Evolutionary conservation across 1,284 basidiomycete genomes (phyloP), one percentile per base, ranked within the genome.

Genomic region (Pseudozyma thailandica): DNA sequence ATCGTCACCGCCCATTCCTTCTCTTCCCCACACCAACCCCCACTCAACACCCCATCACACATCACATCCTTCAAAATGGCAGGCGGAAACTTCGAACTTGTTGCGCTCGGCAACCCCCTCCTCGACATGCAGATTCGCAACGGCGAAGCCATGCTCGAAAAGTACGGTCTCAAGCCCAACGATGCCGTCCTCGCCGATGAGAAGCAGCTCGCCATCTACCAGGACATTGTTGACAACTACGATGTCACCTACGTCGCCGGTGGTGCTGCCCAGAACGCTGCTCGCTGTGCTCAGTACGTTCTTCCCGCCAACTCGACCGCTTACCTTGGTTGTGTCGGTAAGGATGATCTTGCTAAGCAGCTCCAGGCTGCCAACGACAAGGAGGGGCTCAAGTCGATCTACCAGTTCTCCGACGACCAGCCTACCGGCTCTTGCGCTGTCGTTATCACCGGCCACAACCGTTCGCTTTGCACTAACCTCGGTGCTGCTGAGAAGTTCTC

Each of bases 341-440:
- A 93, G 63, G 96, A 99, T 79, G 88, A 90, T 43, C 89, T 98
- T 50, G 92, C 93, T 23, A 87, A 93, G 71, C 93, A 96, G 81
- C 89, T 98, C 65, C 90, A 91, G 77, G 88, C 87, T n/a, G 96
- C 93, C 61, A 98, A 99, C 88, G 88, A 90, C 84, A 90, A 91
- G 60, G 96, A 98, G 84, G 94, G 94, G 8, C 88, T 99, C 65
- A 86, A 90, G 66, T 88, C 93, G 74, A 90, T 91, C 15, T 99
- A 98, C 86, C 90, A 91, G 83, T 92, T 98, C 78, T 90, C 90
- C 84, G 86, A 90, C 55, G 92, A 89, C 59, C 88, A 90, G 83
- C 90, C 93, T 85, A 98, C 96, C 10, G 96, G 96, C 64, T 94
- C 95, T 53, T 99, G 96, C 83, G 95, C 93, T 33, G 96, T 98